Conservation (phyloP, 176 grass and related monocot genomes). For the Urochloa ruziziensis region DNA sequence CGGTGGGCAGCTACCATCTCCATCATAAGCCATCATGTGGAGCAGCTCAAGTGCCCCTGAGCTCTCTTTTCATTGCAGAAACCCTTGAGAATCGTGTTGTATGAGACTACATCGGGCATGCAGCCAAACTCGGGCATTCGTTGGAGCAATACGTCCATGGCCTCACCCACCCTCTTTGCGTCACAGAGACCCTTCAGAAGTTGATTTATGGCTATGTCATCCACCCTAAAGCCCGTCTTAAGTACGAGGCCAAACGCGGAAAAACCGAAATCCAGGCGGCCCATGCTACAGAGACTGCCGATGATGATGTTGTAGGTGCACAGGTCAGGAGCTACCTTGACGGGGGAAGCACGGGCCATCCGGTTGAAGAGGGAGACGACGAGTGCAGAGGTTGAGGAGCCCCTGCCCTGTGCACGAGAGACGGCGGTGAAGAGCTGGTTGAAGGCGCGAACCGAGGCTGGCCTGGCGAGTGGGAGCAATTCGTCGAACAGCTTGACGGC, state of each 20-base stretch:
- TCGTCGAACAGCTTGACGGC: not conserved
- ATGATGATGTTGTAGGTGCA: not conserved
- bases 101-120: too few relatives aligned
- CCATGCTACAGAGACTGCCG: not conserved
- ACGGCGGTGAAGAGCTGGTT: not conserved
- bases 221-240: not conserved
- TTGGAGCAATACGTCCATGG: not conserved
- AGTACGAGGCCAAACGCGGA: not conserved
- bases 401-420: too few relatives aligned
- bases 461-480: not conserved
- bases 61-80: not conserved
- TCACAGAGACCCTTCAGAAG: constrained; percentile 26
- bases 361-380: not conserved
- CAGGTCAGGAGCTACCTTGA: not conserved
- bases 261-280: not conserved
- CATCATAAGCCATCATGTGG: too few relatives aligned
- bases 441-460: not conserved
- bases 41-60: too few relatives aligned
- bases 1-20: too few relatives aligned
- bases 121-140: constrained; percentile 30
- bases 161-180: not conserved
- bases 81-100: too few relatives aligned
- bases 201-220: not conserved
- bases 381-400: not conserved
- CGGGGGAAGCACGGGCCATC: not conserved